phyloP scores from a whole-genome alignment of 805 yeast genomes.

The Hyphopichia homilentoma region DNA sequence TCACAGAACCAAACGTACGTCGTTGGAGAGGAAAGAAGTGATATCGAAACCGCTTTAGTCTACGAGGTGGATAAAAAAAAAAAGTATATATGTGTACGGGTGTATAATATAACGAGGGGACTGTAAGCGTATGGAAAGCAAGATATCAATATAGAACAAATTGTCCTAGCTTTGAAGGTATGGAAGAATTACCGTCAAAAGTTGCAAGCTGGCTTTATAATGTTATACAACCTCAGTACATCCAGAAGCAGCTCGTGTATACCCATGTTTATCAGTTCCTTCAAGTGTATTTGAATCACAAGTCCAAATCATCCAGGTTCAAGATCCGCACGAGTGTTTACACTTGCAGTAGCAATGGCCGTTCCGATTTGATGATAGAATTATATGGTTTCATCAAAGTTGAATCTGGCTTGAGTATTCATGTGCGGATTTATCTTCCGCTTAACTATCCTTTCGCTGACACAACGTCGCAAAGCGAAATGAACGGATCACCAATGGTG shows the following conservation, averaged over 20 bases:
- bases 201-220: conserved; percentile 38
- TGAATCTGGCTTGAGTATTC: conserved; percentile 27
- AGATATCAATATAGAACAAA: too few species aligned
- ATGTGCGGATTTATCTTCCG: conserved; percentile 77
- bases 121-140: too few species aligned
- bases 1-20: too few species aligned
- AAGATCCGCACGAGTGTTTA: conserved; percentile 63
- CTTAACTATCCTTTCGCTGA: conserved; percentile 54
- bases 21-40: too few species aligned
- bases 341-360: conserved; percentile 53
- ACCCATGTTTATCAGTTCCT: conserved; percentile 58
- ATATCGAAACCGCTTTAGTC: too few species aligned
- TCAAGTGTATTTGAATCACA: conserved; percentile 35
- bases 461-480: conserved; percentile 8
- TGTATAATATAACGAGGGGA: too few species aligned
- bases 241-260: conserved; percentile 54
- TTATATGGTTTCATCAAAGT: conserved; percentile 55
- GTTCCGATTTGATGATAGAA: conserved; percentile 55
- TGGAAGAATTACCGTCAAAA: conserved; percentile 25
- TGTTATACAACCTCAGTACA: conserved; percentile 50
- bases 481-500: conserved; percentile 54
- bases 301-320: conserved; percentile 31
- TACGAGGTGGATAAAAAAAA: too few species aligned
- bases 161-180: too few species aligned
- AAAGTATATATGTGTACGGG: too few species aligned